These are phyloP conservation scores for Bolboschoenus planiculmis DNA, from an alignment of 176 grass and related monocot genomes.

Conservation along the genomic window DNA sequence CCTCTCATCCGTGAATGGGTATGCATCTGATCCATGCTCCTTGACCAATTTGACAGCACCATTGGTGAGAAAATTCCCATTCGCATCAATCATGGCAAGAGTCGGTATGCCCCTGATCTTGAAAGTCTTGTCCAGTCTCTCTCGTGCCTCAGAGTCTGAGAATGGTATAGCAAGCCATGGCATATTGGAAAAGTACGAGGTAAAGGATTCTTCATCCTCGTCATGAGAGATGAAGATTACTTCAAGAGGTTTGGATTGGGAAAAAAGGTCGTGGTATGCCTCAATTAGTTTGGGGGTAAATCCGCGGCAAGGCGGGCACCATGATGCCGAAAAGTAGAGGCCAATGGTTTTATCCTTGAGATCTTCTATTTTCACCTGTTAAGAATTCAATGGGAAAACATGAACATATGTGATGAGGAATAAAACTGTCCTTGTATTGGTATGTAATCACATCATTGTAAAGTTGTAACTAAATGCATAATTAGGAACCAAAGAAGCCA, in stretches of 20 bases:
- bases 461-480: not conserved
- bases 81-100: constrained; percentile 50
- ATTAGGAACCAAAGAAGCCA: not conserved
- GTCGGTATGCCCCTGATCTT: constrained; percentile 45
- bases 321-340: constrained; percentile 79
- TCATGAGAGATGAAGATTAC: constrained; percentile 49
- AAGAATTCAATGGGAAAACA: not conserved
- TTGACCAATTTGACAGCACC: constrained; percentile 32
- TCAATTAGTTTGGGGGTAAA: constrained; percentile 74
- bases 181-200: constrained; percentile 64
- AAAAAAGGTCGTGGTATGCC: constrained; percentile 40
- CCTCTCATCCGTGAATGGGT: constrained; percentile 63
- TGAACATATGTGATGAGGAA: not conserved
- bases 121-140: constrained; percentile 26
- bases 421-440: not conserved
- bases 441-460: not conserved
- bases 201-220: constrained; percentile 44
- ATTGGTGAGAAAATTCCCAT: constrained; percentile 42
- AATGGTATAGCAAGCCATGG: constrained; percentile 77
- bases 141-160: constrained; percentile 39
- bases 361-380: constrained; percentile 52
- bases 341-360: constrained; percentile 43
- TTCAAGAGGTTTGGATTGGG: constrained; percentile 41
- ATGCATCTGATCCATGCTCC: constrained; percentile 44
- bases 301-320: constrained; percentile 53